A percentile compares a stretch with the other conserved stretches of the same genome.
Conservation (phyloP, 1,139 yeast genomes). For the Yamadazyma mexicana region DNA sequence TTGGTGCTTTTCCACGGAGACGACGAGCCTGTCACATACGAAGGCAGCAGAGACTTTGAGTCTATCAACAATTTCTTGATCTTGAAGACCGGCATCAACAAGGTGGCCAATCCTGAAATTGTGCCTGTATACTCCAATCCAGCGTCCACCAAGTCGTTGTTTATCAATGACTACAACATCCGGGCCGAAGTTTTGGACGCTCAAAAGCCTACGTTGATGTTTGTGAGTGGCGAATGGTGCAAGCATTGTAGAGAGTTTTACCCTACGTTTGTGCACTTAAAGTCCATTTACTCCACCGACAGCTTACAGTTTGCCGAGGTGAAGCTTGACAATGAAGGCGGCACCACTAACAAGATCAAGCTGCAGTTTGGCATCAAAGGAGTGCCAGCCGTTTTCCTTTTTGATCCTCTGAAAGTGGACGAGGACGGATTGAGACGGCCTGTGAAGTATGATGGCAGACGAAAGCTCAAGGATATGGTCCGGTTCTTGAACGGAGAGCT, state of each 20-base stretch:
- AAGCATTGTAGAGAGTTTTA: conserved; percentile 68
- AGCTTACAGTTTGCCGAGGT: conserved; percentile 59
- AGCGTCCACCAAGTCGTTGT: conserved; percentile 7
- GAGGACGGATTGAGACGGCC: conserved; percentile 45
- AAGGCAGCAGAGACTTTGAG: conserved; percentile 49
- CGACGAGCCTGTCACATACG: conserved; percentile 48
- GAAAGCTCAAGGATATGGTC: conserved; percentile 45
- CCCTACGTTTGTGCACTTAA: conserved; percentile 62
- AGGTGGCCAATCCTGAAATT: conserved; percentile 18
- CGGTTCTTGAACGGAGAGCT: conserved; percentile 50
- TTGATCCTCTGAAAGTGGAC: conserved; percentile 28
- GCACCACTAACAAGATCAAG: conserved; percentile 33
- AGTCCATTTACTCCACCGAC: conserved; percentile 47
- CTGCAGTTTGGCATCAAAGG: conserved; percentile 42
- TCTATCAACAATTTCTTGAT: conserved; percentile 48
- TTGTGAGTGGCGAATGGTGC: conserved; percentile 81
- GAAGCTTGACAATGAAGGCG: conserved; percentile 62
- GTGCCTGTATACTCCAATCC: conserved; percentile 8
- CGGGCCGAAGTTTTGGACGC: conserved; percentile 52
- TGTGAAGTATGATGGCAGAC: conserved; percentile 37
- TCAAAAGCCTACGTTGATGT: conserved; percentile 63
- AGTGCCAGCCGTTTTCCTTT: conserved; percentile 56
- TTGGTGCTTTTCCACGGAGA: conserved; percentile 55
- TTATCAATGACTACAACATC: conserved; percentile 47
- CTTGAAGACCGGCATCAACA: conserved; percentile 27